Percentiles rank a stretch among this genome's conserved stretches.
phyloP scores from a whole-genome alignment of 306 rosid genomes.

The Chamaecrista fasciculata region DNA sequence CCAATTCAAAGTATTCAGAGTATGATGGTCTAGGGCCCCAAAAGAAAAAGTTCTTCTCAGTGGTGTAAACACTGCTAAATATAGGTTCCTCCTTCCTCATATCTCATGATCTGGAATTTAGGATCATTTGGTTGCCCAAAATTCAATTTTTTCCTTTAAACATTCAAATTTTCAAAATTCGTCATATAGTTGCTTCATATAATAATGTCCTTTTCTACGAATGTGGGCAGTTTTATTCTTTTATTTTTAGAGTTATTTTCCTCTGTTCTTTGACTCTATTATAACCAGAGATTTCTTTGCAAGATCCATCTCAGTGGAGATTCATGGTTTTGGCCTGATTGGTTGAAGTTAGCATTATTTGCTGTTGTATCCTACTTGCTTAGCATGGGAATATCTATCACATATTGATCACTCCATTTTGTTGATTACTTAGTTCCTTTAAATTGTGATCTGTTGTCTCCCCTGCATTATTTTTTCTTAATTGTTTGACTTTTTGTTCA shows the following conservation, averaged over 20 bases:
- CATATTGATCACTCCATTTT: neutral
- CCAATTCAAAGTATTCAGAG: neutral
- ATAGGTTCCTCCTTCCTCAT: slow-evolving; percentile 1
- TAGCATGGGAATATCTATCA: slow-evolving; percentile 24
- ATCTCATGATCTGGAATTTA: neutral
- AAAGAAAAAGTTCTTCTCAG: neutral
- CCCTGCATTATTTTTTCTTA: neutral
- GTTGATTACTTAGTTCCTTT: slow-evolving; percentile 8
- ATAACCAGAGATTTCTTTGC: slow-evolving; percentile 43
- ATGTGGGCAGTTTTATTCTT: slow-evolving; percentile 10
- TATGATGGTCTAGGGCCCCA: neutral
- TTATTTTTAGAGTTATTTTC: slow-evolving; percentile 11
- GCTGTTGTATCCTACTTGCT: slow-evolving; percentile 66
- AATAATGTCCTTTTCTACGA: slow-evolving; percentile 15
- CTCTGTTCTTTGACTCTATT: slow-evolving; percentile 49
- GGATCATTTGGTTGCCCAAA: slow-evolving; percentile 8
- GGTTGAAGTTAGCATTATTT: slow-evolving; percentile 45
- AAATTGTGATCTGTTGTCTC: neutral
- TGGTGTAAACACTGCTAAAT: neutral
- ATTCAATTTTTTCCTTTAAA: slow-evolving; percentile 12
- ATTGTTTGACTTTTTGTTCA: neutral
- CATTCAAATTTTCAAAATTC: neutral
- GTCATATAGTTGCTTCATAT: slow-evolving; percentile 28
- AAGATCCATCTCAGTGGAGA: slow-evolving; percentile 50
- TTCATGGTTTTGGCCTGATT: slow-evolving; percentile 52